Evolutionary conservation across 768 basidiomycete genomes (phyloP).

Genomic region (Mycena vulgaris): DNA sequence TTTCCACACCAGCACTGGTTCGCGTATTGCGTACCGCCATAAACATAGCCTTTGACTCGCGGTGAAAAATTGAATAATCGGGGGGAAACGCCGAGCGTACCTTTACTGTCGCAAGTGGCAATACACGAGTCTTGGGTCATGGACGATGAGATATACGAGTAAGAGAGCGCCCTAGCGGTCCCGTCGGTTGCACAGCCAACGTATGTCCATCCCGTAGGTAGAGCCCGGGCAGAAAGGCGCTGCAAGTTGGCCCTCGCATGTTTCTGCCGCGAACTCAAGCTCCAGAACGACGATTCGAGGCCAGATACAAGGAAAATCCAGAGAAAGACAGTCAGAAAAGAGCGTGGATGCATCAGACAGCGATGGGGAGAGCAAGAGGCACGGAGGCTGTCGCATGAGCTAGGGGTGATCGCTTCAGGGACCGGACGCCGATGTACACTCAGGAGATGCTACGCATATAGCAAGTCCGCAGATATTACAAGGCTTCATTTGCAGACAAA

Average conservation of each 20-base stretch:
- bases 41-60: conserved; percentile 2
- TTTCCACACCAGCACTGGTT: conserved; percentile 25
- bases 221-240: neutral
- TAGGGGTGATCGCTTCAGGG: too few relatives aligned
- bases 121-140: conserved; percentile 26
- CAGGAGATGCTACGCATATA: too few relatives aligned
- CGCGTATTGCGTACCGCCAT: neutral
- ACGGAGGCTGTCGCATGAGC: too few relatives aligned
- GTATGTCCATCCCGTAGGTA: conserved; percentile 24
- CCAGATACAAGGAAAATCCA: conserved; percentile 1
- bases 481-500: too few relatives aligned
- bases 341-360: conserved; percentile 3
- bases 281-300: conserved; percentile 10
- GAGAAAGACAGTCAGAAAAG: conserved; percentile 1
- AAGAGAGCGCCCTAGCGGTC: conserved; percentile 11
- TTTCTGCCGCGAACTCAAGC: conserved; percentile 1
- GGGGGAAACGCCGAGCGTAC: neutral
- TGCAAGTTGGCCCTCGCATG: neutral
- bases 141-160: conserved; percentile 11
- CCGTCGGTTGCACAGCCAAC: conserved; percentile 26
- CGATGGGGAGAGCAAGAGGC: neutral
- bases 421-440: too few relatives aligned
- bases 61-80: neutral
- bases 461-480: too few relatives aligned
- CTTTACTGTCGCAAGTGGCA: conserved; percentile 16